A percentile compares a stretch with the other conserved stretches of the same genome.
Evolutionary conservation across 1,139 yeast genomes (phyloP).

Genomic region (Protomyces gravidus): DNA sequence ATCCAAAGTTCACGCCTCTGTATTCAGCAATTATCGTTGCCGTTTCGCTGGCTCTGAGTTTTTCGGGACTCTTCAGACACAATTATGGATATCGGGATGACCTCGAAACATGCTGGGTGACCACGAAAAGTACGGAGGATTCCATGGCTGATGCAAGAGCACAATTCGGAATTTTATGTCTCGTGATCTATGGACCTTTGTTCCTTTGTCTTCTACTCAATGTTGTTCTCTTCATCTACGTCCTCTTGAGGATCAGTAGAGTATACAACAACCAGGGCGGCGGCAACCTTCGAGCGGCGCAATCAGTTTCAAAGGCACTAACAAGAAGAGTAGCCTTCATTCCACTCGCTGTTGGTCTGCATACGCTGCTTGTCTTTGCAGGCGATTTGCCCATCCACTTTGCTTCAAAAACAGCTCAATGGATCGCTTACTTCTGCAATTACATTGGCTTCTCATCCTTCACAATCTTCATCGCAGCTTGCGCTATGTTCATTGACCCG

Average conservation of each 20-base stretch:
- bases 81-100: constrained; percentile 2
- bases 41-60: constrained; percentile 4
- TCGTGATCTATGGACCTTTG: constrained; percentile 15
- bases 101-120: constrained; percentile 20
- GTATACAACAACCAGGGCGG: not conserved
- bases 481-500: constrained; percentile 16
- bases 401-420: constrained; percentile 1
- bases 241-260: not conserved
- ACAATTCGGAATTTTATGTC: not conserved
- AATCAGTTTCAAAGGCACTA: constrained; percentile 1
- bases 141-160: not conserved
- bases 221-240: not conserved
- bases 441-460: constrained; percentile 16
- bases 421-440: constrained; percentile 1
- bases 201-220: not conserved
- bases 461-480: not conserved
- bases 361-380: constrained; percentile 10
- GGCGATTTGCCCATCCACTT: constrained; percentile 15
- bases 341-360: constrained; percentile 3
- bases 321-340: constrained; percentile 9
- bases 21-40: not conserved
- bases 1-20: not conserved
- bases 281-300: not conserved
- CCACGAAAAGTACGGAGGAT: not conserved
- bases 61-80: not conserved